Percentiles rank a stretch among this genome's conserved stretches.
These are phyloP conservation scores for Russula brevipes DNA, from an alignment of 768 basidiomycete genomes.

Conservation along the genomic window DNA sequence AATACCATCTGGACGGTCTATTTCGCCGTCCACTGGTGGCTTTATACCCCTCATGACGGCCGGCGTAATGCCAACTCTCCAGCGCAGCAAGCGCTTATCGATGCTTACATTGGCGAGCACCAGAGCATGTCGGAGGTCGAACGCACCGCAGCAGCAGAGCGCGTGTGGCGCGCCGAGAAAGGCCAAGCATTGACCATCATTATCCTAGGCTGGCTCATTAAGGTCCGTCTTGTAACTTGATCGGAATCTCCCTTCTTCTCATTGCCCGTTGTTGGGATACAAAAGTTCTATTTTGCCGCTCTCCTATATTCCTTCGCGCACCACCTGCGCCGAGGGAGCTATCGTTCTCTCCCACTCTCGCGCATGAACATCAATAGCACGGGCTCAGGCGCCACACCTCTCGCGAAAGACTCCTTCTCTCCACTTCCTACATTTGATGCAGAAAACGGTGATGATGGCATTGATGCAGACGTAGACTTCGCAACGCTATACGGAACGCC, in stretches of 20 bases:
- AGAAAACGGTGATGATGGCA: slow-evolving; percentile 35
- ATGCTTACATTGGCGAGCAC: slow-evolving; percentile 37
- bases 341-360: slow-evolving; percentile 65
- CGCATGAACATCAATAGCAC: slow-evolving; percentile 15
- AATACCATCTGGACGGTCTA: slow-evolving; percentile 89
- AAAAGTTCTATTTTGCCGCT: slow-evolving; percentile 84
- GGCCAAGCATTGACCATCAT: slow-evolving; percentile 73
- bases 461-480: slow-evolving; percentile 59
- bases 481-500: slow-evolving; percentile 34
- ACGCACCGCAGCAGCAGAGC: slow-evolving; percentile 65
- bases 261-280: not conserved
- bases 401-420: slow-evolving; percentile 32
- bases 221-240: slow-evolving; percentile 48
- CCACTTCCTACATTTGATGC: slow-evolving; percentile 33
- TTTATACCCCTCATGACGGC: slow-evolving; percentile 89
- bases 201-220: slow-evolving; percentile 77
- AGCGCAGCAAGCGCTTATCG: slow-evolving; percentile 84
- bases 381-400: slow-evolving; percentile 1
- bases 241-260: not conserved
- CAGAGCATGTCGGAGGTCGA: slow-evolving; percentile 59
- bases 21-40: slow-evolving; percentile 89
- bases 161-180: slow-evolving; percentile 89
- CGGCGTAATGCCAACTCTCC: slow-evolving; percentile 70
- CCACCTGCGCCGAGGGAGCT: slow-evolving; percentile 88
- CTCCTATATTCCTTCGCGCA: slow-evolving; percentile 89